These are phyloP conservation scores for Aspergillus latus DNA, from an alignment of 2,329 filamentous ascomycete genomes.

Conservation along the genomic window DNA sequence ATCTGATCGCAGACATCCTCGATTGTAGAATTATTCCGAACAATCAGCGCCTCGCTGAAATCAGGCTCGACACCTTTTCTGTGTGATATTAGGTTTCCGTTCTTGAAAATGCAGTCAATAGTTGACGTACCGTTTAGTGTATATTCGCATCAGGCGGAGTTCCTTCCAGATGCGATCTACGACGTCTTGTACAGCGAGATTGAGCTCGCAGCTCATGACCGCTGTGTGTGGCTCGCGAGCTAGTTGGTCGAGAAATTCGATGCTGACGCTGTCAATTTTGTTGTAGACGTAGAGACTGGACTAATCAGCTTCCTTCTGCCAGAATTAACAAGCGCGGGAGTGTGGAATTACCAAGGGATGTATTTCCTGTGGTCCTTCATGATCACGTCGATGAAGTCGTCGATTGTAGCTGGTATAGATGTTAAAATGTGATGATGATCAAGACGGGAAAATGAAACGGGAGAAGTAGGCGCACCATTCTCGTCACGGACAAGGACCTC, in stretches of 20 bases:
- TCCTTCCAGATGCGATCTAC: conserved; percentile 95
- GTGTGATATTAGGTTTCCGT: conserved; percentile 16
- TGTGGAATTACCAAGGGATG: conserved; percentile 63
- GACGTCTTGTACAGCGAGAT: conserved; percentile 89
- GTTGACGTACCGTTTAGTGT: conserved; percentile 70
- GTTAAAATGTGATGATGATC: background rate
- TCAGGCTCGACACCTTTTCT: conserved; percentile 87
- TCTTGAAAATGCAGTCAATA: background rate
- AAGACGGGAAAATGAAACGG: background rate
- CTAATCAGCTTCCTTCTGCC: background rate
- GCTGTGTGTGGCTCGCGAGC: conserved; percentile 91
- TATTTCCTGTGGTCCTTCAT: conserved; percentile 99
- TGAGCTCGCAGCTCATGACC: conserved; percentile 96
- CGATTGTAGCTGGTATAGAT: conserved; percentile 68
- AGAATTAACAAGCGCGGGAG: too few relatives aligned
- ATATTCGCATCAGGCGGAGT: conserved; percentile 82
- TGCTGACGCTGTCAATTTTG: conserved; percentile 94
- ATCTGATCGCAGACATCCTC: conserved; percentile 97
- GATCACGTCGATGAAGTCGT: conserved; percentile 98
- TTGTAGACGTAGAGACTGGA: conserved; percentile 91
- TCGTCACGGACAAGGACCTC: conserved; percentile 95
- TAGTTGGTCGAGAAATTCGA: conserved; percentile 89
- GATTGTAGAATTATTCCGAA: conserved; percentile 80
- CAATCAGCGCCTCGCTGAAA: conserved; percentile 89
- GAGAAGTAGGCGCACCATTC: conserved; percentile 54